These are phyloP conservation scores for Boehmeria nivea DNA, from an alignment of 306 rosid genomes.

Conservation along the genomic window DNA sequence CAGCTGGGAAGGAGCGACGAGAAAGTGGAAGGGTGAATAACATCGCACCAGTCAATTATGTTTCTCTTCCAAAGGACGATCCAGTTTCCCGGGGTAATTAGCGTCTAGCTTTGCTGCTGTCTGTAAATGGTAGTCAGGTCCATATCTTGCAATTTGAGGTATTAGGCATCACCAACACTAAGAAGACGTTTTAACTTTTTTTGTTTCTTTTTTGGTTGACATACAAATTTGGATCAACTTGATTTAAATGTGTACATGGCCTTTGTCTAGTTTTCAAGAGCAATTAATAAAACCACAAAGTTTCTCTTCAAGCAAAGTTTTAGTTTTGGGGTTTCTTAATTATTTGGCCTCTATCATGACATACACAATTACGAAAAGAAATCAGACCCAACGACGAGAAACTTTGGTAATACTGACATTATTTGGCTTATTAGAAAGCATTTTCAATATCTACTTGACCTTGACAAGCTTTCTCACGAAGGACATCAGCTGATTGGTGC, in stretches of 20 bases:
- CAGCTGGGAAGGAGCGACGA: constrained; percentile 49
- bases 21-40: too few species aligned
- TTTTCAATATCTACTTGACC: too few species aligned
- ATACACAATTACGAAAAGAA: too few species aligned
- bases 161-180: neutral
- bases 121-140: constrained; percentile 15
- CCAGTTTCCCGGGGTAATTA: constrained; percentile 37
- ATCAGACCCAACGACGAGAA: too few species aligned
- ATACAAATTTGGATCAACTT: neutral
- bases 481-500: too few species aligned
- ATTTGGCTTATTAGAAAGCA: too few species aligned
- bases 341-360: too few species aligned
- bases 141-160: neutral
- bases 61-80: constrained; percentile 78
- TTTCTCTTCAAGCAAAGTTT: too few species aligned
- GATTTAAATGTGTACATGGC: constrained; percentile 13
- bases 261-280: neutral
- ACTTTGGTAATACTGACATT: too few species aligned
- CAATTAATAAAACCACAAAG: neutral
- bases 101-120: constrained; percentile 16
- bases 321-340: too few species aligned
- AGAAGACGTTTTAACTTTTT: too few species aligned
- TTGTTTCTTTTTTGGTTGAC: neutral
- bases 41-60: constrained; percentile 66
- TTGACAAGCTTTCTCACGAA: too few species aligned